Evolutionary conservation across 371 early-diverging fungal genomes (phyloP).

Genomic region (Mucor ambiguus): DNA sequence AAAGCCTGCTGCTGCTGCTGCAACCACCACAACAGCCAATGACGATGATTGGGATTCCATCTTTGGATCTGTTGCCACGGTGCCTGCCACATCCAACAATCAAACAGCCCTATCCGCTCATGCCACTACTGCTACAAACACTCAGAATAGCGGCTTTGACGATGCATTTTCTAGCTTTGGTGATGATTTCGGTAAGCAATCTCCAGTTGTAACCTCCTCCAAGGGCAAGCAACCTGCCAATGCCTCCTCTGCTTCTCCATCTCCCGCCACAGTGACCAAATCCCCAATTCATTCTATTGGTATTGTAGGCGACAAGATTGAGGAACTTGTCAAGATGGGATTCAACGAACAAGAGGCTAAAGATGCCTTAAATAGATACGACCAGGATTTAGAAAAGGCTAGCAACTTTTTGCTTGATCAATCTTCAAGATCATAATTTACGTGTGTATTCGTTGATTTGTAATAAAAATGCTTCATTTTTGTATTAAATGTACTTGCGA

Average conservation of each 20-base stretch:
- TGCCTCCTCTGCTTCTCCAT: background rate
- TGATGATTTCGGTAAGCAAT: slow-evolving; percentile 24
- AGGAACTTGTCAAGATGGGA: slow-evolving; percentile 63
- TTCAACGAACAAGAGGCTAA: slow-evolving; percentile 63
- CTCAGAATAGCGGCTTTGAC: slow-evolving; percentile 28
- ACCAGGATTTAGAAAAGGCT: slow-evolving; percentile 72
- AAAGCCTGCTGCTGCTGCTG: background rate
- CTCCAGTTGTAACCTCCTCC: background rate
- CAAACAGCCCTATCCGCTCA: background rate
- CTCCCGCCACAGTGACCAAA: background rate
- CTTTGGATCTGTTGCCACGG: slow-evolving; percentile 31
- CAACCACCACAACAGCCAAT: slow-evolving; percentile 4
- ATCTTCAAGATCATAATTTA: slow-evolving; percentile 10
- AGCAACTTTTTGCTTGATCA: slow-evolving; percentile 70
- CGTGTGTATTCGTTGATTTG: background rate
- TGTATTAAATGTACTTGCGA: background rate
- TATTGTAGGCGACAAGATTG: slow-evolving; percentile 36
- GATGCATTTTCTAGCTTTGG: slow-evolving; percentile 37
- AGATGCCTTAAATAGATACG: slow-evolving; percentile 67
- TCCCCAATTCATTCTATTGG: slow-evolving; percentile 20
- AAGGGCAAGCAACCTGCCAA: slow-evolving; percentile 5
- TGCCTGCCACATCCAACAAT: background rate
- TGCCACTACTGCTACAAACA: background rate
- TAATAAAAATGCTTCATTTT: background rate
- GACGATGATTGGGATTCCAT: slow-evolving; percentile 51